Conservation (phyloP, 1,139 yeast genomes). For the Zygosaccharomyces pseudobailii region DNA sequence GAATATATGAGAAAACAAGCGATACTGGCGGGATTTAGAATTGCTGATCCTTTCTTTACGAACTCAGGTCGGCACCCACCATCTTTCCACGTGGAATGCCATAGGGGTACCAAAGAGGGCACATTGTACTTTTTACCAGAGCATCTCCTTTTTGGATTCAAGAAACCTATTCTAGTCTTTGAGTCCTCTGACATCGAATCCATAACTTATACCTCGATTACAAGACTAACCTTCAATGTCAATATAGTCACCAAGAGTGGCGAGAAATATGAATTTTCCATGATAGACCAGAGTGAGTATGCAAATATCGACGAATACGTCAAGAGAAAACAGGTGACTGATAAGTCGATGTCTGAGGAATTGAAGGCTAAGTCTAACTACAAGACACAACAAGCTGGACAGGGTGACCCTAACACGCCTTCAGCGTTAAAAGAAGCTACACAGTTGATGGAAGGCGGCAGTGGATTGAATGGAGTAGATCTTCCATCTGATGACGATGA, state of each 20-base stretch:
- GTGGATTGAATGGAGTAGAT: slow-evolving; percentile 29
- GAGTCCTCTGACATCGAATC: slow-evolving; percentile 56
- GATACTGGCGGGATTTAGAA: slow-evolving; percentile 38
- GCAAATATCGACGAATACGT: slow-evolving; percentile 70
- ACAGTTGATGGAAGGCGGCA: slow-evolving; percentile 32
- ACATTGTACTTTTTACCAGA: slow-evolving; percentile 61
- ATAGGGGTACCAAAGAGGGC: slow-evolving; percentile 89
- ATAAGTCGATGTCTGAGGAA: slow-evolving; percentile 80
- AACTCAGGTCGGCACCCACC: slow-evolving; percentile 12
- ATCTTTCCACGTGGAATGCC: slow-evolving; percentile 59
- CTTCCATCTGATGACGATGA: slow-evolving; percentile 39
- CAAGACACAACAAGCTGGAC: slow-evolving; percentile 37
- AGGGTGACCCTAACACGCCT: slow-evolving; percentile 23
- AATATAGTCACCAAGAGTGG: slow-evolving; percentile 37
- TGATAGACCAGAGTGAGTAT: slow-evolving; percentile 84
- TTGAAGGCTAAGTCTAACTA: slow-evolving; percentile 63
- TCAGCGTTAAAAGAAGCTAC: slow-evolving; percentile 42
- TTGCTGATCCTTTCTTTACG: slow-evolving; percentile 34
- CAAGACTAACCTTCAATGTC: slow-evolving; percentile 78
- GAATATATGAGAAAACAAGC: slow-evolving; percentile 38
- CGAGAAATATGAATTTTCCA: slow-evolving; percentile 69
- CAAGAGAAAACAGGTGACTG: slow-evolving; percentile 57
- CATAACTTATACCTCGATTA: slow-evolving; percentile 77
- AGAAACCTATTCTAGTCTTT: slow-evolving; percentile 72
- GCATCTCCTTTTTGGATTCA: slow-evolving; percentile 80